phyloP scores from a whole-genome alignment of 345 rosid genomes.

The Eucalyptus lansdowneana region DNA sequence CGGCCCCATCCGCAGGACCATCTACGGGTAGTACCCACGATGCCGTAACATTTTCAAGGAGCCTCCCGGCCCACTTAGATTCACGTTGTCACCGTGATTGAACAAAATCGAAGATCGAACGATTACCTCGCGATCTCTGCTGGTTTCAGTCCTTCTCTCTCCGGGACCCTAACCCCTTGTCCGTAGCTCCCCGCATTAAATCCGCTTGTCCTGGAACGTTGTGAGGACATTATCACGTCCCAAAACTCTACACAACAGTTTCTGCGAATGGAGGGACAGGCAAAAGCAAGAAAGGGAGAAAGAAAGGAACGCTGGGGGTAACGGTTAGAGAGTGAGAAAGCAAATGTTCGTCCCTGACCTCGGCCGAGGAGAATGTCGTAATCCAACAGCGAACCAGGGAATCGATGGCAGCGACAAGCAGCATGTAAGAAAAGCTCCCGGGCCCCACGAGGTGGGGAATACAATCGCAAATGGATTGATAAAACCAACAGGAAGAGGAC shows the following conservation, averaged over 20 bases:
- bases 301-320: background rate
- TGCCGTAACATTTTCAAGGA: background rate
- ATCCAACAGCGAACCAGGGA: background rate
- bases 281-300: background rate
- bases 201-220: background rate
- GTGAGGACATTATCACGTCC: background rate
- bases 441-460: conserved; percentile 11
- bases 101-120: background rate
- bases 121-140: background rate
- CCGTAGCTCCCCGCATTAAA: background rate
- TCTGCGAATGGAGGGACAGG: background rate
- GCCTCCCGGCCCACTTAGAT: background rate
- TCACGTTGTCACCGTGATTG: background rate
- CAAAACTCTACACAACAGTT: background rate
- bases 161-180: background rate
- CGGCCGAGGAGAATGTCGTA: background rate
- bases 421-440: conserved; percentile 21
- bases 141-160: background rate
- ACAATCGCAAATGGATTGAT: background rate
- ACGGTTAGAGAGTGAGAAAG: background rate
- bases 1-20: background rate
- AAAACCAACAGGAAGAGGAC: background rate
- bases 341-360: background rate
- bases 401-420: conserved; percentile 27
- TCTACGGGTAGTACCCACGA: background rate